Evolutionary conservation across 768 basidiomycete genomes (phyloP), one percentile per base, ranked within the genome.

Genomic region (Ramaria sp.): DNA sequence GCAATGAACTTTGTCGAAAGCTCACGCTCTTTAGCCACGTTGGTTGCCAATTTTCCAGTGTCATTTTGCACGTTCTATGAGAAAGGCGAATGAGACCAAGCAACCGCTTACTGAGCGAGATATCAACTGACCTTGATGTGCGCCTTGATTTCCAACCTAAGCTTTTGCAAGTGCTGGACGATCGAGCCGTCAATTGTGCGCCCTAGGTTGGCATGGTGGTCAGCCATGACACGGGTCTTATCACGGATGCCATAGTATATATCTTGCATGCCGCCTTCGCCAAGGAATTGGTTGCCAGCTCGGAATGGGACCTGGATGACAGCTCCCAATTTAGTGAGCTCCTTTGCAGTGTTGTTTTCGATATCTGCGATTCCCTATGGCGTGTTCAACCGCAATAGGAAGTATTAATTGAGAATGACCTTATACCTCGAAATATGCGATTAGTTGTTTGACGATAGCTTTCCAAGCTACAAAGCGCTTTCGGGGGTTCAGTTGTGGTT

Each of bases 301-400:
- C 86, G 76, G 74, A 99, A 98, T 0, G 96, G 96, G 0, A 98
- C 95, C 69, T 99, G 95, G 59, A 99, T 95, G 59, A 98, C 91
- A 1, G 86, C 91, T 10, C 89, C 88, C 45, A 99, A 83, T 69
- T 95, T 94, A 6, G 86, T 88, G 66, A 97, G 79, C 71, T 98
- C 95, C 60, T 83, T 82, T 12, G 94, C 92, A 6, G 91, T 87
- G 69, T 94, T 94, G 70, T 90, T 91, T 73, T 99, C 88, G 59
- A 97, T 95, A 68, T 97, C 94, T 22, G 83, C 83, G 58, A 83
- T 75, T 57, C 83, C 81, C 71, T 71, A 56, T 9, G 41, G 46
- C 46, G 54, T 33, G 20, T 37, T 12, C 11, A 43, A 1, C 5
- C 17, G 7, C 11, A 22, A 1, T 38, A 22, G 15, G n/a, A 24